These are phyloP conservation scores for Xylaria sp. DNA, from an alignment of 2,329 filamentous ascomycete species.

Conservation along the genomic window DNA sequence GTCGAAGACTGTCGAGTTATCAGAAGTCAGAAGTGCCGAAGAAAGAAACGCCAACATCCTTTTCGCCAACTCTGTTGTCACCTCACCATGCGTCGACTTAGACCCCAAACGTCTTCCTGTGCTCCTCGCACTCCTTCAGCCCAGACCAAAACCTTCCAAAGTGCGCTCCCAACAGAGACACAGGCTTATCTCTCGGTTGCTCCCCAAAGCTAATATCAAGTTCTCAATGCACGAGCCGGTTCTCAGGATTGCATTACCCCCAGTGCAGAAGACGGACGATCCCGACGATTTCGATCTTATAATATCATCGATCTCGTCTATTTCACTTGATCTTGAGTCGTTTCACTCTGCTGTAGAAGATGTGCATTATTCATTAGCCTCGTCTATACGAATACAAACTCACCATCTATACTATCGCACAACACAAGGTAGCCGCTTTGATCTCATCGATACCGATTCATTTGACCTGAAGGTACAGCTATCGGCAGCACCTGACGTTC, in stretches of 20 bases:
- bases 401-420: constrained; percentile 97
- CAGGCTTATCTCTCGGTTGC: constrained; percentile 83
- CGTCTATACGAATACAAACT: constrained; percentile 83
- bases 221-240: constrained; percentile 98
- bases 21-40: constrained; percentile 75
- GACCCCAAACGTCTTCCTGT: constrained; percentile 92
- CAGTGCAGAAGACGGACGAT: constrained; percentile 72
- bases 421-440: constrained; percentile 81
- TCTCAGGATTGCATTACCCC: constrained; percentile 85
- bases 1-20: constrained; percentile 89
- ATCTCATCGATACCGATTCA: constrained; percentile 86
- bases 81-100: constrained; percentile 92
- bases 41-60: constrained; percentile 96
- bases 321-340: constrained; percentile 92
- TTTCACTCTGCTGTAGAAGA: constrained; percentile 90
- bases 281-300: constrained; percentile 92
- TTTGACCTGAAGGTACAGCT: constrained; percentile 89
- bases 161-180: constrained; percentile 64
- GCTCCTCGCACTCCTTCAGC: constrained; percentile 78
- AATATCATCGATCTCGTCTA: constrained; percentile 93
- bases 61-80: constrained; percentile 95
- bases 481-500: constrained; percentile 85
- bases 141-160: constrained; percentile 58
- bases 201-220: constrained; percentile 95
- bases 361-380: constrained; percentile 85